phyloP scores from a whole-genome alignment of 495 filamentous ascomycete genomes.

The Tetracladium setigerum region DNA sequence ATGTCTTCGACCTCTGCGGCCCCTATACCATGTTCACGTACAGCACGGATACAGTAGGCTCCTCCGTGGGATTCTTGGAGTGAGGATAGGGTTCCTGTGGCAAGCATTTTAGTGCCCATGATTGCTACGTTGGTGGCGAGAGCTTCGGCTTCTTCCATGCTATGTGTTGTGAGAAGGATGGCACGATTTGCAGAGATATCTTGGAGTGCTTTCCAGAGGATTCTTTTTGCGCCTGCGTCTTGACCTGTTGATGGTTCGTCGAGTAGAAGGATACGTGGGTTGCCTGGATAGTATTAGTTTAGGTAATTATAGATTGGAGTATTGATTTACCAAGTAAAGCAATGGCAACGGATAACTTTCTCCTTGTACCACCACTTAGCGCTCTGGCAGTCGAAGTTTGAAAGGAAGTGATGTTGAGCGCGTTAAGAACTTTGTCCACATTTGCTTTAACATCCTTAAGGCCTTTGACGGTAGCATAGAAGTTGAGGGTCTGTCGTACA shows the following conservation, averaged over 20 bases:
- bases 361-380: constrained; percentile 40
- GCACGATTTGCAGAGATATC: constrained; percentile 27
- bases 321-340: constrained; percentile 27
- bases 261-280: constrained; percentile 41
- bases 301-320: background rate
- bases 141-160: constrained; percentile 46
- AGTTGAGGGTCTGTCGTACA: constrained; percentile 35
- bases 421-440: constrained; percentile 27
- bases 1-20: constrained; percentile 8
- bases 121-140: constrained; percentile 41
- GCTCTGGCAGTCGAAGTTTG: constrained; percentile 26
- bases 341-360: constrained; percentile 42
- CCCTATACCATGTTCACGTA: background rate
- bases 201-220: constrained; percentile 36
- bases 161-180: constrained; percentile 39
- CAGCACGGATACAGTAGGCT: constrained; percentile 31
- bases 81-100: constrained; percentile 32
- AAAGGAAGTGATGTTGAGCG: constrained; percentile 29
- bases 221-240: constrained; percentile 40
- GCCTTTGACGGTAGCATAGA: constrained; percentile 42
- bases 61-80: constrained; percentile 34
- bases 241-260: constrained; percentile 41
- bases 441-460: constrained; percentile 34
- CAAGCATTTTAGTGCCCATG: constrained; percentile 38
- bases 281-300: constrained; percentile 21